These are phyloP conservation scores for Ceratocystis harringtonii DNA, from an alignment of 2,329 filamentous ascomycete species.

Conservation along the genomic window DNA sequence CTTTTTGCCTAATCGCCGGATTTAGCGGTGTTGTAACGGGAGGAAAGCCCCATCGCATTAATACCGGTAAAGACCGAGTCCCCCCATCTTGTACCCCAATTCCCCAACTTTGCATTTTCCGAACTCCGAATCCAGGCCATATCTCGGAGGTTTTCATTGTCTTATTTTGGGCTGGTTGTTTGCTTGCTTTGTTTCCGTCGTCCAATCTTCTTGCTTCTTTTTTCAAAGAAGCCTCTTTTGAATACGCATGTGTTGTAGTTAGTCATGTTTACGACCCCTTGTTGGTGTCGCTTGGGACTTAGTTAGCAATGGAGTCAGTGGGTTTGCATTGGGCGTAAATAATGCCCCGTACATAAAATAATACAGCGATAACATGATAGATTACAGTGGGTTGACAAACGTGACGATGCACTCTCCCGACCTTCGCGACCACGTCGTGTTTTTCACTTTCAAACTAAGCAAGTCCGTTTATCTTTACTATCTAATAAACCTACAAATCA, in stretches of 20 bases:
- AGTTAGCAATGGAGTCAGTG: background rate
- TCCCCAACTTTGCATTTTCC: background rate
- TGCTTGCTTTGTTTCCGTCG: background rate
- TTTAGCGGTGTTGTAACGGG: background rate
- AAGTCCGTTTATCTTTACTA: too few relatives aligned
- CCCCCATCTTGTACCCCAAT: background rate
- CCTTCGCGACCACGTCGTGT: too few relatives aligned
- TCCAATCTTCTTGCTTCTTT: background rate
- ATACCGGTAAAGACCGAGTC: background rate
- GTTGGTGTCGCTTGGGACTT: background rate
- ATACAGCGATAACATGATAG: background rate
- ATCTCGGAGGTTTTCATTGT: background rate
- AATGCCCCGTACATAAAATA: background rate
- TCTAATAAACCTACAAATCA: too few relatives aligned
- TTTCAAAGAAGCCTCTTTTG: background rate
- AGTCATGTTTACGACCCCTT: background rate
- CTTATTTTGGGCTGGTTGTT: background rate
- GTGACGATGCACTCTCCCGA: too few relatives aligned
- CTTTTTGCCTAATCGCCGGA: background rate
- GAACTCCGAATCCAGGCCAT: background rate
- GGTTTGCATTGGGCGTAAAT: background rate
- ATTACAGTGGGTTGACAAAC: too few relatives aligned
- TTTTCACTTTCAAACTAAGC: too few relatives aligned
- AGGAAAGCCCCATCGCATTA: background rate
- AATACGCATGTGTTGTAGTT: background rate